Base-by-base conservation (phyloP, 257 asterid species). In the Petrea volubilis region DNA sequence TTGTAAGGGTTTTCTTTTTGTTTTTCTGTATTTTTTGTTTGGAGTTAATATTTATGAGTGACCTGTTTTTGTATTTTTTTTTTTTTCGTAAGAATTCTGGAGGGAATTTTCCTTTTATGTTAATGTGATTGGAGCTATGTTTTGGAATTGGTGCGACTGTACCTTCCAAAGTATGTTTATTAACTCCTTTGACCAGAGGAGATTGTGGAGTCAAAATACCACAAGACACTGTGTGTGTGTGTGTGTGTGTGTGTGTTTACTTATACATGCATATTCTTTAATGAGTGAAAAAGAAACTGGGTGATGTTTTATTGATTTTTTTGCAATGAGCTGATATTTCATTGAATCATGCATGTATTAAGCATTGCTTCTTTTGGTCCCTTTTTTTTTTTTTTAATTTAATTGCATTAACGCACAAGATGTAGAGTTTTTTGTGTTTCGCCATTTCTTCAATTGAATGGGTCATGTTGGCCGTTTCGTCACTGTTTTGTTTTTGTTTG, bases 151-250 rank as follows among this genome's bases (percentile, higher is more conserved):
- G 64, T 6, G 24, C 7, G 71, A 60, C 43, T 53, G 7, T 44
- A 71, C 44, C 18, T 7, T 33, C 14, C 7, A 17, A 21, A 12
- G 17, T 53, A 27, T 61, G 61, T 41, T 61, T 27, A 5, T 24
- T 23, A 23, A 24, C 63, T 64, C 25, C 11, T 55, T 55, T 44
- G 73, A 74, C 47, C 43, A 21, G 61, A 8, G 52, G 14, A 65
- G 65, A 18, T 56, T 18, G 11, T 17, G n/a, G 31, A 71, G 69
- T 71, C 62, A n/a, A n/a, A n/a, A n/a, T n/a, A n/a, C n/a, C n/a
- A n/a, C n/a, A n/a, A n/a, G n/a, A n/a, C n/a, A n/a, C n/a, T n/a
- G n/a, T n/a, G n/a, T n/a, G n/a, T n/a, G n/a, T n/a, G n/a, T n/a
- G n/a, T n/a, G n/a, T n/a, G n/a, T n/a, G n/a, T n/a, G n/a, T n/a